Conservation (phyloP, 2,329 filamentous ascomycete species). For the Tolypocladium paradoxum region DNA sequence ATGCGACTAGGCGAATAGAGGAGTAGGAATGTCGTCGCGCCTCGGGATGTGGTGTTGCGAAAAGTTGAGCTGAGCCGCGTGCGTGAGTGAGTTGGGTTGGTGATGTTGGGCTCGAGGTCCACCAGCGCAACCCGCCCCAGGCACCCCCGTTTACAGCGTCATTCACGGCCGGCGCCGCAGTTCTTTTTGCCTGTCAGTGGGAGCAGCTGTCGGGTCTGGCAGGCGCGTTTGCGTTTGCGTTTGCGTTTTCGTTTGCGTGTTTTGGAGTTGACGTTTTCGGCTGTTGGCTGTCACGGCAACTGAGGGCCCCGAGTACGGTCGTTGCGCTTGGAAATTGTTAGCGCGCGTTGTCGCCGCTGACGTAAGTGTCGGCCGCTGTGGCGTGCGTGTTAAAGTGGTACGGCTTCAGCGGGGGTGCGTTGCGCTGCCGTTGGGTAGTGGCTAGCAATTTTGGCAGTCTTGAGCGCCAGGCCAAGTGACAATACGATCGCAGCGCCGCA, state of each 20-base stretch:
- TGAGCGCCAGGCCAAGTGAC: background rate
- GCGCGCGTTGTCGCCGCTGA: background rate
- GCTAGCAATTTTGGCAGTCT: background rate
- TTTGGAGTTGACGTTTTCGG: background rate
- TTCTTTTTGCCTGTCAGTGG: background rate
- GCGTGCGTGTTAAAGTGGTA: background rate
- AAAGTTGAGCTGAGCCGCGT: background rate
- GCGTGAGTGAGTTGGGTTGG: background rate
- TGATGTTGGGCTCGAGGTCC: background rate
- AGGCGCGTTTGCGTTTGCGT: background rate
- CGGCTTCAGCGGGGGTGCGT: background rate
- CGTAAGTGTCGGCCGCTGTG: background rate
- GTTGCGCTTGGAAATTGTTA: background rate
- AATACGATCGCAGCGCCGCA: background rate
- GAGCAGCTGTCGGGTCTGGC: background rate
- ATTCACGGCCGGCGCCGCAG: background rate
- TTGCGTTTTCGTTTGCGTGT: background rate
- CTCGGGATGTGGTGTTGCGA: too few species aligned
- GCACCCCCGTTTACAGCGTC: background rate
- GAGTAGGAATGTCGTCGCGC: background rate
- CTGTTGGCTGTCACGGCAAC: background rate
- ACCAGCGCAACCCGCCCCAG: background rate
- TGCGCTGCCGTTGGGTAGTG: background rate
- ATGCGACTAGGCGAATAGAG: too few species aligned
- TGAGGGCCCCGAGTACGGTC: background rate